Evolutionary conservation across 306 rosid genomes (phyloP).

Genomic region (Rubus parviflorus): DNA sequence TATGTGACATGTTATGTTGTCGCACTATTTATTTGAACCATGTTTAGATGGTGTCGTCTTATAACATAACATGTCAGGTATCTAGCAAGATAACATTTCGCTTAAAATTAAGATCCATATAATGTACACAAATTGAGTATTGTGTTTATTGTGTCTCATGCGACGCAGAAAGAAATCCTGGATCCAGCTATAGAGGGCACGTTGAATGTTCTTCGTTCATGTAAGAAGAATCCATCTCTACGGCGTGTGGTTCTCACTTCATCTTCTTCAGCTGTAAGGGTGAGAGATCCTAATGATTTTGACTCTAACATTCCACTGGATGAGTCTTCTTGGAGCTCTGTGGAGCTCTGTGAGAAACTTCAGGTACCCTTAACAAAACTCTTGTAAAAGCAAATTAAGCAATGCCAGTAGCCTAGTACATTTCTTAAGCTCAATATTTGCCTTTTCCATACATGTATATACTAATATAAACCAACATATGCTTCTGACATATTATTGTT

Average conservation of each 20-base stretch:
- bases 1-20: neutral
- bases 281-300: constrained; percentile 45
- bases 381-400: neutral
- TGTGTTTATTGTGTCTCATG: neutral
- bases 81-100: neutral
- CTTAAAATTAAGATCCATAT: neutral
- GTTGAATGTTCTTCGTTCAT: constrained; percentile 71
- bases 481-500: neutral
- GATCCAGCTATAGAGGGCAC: constrained; percentile 75
- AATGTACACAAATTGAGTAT: neutral
- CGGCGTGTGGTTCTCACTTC: constrained; percentile 78
- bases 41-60: neutral
- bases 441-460: neutral
- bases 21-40: neutral
- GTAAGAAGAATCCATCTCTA: constrained; percentile 55
- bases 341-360: constrained; percentile 50
- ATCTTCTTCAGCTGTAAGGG: constrained; percentile 72
- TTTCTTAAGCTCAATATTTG: neutral
- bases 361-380: constrained; percentile 38
- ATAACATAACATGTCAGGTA: neutral
- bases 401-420: neutral
- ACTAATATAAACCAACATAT: neutral
- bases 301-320: constrained; percentile 59
- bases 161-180: constrained; percentile 56
- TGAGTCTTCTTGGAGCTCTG: constrained; percentile 76